Base-by-base conservation (phyloP, 345 rosid genomes). In the Clausena lansium region DNA sequence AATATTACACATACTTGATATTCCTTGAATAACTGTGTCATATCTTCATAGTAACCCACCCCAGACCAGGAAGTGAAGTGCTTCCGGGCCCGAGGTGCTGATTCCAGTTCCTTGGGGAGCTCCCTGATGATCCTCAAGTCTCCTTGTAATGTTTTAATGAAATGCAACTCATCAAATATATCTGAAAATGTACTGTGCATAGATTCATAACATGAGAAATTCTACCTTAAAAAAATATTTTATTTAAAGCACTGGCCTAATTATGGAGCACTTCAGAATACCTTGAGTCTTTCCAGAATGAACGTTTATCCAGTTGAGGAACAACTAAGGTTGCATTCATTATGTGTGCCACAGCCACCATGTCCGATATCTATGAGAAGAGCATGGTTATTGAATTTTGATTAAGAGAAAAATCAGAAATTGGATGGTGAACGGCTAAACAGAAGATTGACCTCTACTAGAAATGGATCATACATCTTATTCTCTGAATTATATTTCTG, bases 261-360 rank as follows among this genome's bases (percentile, higher is more conserved):
- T 47, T 63, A 39, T 36, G 17, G 22, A 33, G 6, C 20, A 61
- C 35, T 39, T 36, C 38, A 80, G 69, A 80, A 76, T 66, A 92
- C 99, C 98, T 95, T 60, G 98, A 83, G 79, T 95, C 99, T 89
- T 89, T 85, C 99, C 98, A 95, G 77, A 95, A 95, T 50, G 99
- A 95, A 5, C 89, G 91, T 54, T 87, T 95, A 70, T 95, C 98
- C 59, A 95, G 81, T 80, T 88, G 91, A 81, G 99, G 97, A 90
- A 93, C 85, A 59, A 95, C 95, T 86, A 95, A 85, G 71, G 96
- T 91, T 28, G 98, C 99, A 84, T 93, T 95, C 94, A 93, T 91
- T 67, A 93, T 89, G 81, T 74, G 91, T 20, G 99, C 97, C 79
- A 92, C 92, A 80, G 92, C 97, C 76, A 95, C 98, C 89, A 93